Evolutionary conservation across 352 stramenopile genomes (phyloP), one percentile per base, ranked within the genome.

Genomic region (Peronospora belbahrii): DNA sequence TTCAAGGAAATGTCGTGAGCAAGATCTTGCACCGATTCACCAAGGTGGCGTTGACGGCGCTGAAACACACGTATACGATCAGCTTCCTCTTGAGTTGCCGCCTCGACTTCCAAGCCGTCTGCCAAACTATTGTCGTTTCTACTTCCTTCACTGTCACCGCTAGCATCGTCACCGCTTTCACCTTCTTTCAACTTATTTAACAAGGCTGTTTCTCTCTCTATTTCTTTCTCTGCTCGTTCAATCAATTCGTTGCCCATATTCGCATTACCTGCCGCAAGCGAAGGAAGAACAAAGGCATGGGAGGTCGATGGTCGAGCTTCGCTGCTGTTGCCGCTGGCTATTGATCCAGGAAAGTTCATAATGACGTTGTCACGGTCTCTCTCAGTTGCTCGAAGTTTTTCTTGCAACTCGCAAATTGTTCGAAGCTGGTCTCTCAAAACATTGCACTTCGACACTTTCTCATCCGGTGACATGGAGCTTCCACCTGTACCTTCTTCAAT

Each of bases 1-100:
- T 94, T 94, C 14, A 92, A 46, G 6, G 83, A 88, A 53, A 94
- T 94, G 24, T 92, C 74, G 24, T 88, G 75, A 20, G 75, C 67
- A 15, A 94, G 49, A 35, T 89, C 80, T 40, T 90, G 67, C 4
- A 92, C 80, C 2, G 74, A 85, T 24, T 90, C 76, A 10, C 83
- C 80, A 17, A 94, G 55, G 30, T 90, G 74, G 7, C 74, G 71
- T 38, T 94, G 83, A 2, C 80, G 76, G 24, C 77, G 68, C 52
- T 92, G 65, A 46, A 94, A 94, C 18, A 90, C 78, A n/a, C 76
- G 78, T 45, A 89, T 76, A 45, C 74, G 73, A 48, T 85, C 74
- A 9, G 59, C 79, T 36, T 93, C 76, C 65, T 90, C 75, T 45
- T 83, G 64, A 10, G 62, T 63, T 14, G 76, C 53, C 23, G 74